Evolutionary conservation across 2,329 filamentous ascomycete species (phyloP).

Genomic region (Mycosphaerella sp.): DNA sequence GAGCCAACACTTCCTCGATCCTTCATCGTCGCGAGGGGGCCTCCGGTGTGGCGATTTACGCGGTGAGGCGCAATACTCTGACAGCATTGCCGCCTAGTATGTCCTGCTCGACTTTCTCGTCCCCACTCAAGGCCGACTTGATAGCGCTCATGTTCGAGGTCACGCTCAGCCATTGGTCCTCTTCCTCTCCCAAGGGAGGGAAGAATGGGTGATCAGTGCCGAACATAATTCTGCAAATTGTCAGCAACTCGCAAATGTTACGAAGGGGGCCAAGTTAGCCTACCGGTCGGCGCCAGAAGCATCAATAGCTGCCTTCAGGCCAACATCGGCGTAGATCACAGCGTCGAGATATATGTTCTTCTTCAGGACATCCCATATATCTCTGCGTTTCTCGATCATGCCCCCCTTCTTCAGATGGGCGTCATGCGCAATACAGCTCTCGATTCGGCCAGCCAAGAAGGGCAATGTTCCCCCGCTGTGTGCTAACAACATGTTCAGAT

Average conservation of each 20-base stretch:
- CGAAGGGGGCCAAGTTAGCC: conserved; percentile 11
- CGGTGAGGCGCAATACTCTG: conserved; percentile 40
- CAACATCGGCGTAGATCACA: conserved; percentile 72
- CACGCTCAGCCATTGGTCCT: conserved; percentile 63
- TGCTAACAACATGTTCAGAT: conserved; percentile 68
- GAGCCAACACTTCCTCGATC: background rate
- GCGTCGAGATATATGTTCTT: conserved; percentile 84
- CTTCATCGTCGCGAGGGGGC: background rate
- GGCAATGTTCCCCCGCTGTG: conserved; percentile 86
- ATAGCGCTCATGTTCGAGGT: conserved; percentile 53
- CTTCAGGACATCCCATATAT: conserved; percentile 58
- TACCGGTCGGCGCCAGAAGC: conserved; percentile 60
- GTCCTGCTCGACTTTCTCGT: conserved; percentile 43
- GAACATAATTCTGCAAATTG: conserved; percentile 22
- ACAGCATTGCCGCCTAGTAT: conserved; percentile 57
- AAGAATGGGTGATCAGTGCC: conserved; percentile 80
- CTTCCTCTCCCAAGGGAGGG: conserved; percentile 61
- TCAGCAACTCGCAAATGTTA: background rate
- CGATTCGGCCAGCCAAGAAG: conserved; percentile 80
- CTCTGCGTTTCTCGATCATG: conserved; percentile 50
- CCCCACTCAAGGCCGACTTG: conserved; percentile 44
- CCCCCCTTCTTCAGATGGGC: conserved; percentile 60
- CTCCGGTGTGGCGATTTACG: background rate
- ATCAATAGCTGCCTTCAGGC: conserved; percentile 62
- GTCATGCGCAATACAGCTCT: conserved; percentile 81